Conservation (phyloP, 371 early-diverging fungal genomes). For the Rhizopus arrhizus region DNA sequence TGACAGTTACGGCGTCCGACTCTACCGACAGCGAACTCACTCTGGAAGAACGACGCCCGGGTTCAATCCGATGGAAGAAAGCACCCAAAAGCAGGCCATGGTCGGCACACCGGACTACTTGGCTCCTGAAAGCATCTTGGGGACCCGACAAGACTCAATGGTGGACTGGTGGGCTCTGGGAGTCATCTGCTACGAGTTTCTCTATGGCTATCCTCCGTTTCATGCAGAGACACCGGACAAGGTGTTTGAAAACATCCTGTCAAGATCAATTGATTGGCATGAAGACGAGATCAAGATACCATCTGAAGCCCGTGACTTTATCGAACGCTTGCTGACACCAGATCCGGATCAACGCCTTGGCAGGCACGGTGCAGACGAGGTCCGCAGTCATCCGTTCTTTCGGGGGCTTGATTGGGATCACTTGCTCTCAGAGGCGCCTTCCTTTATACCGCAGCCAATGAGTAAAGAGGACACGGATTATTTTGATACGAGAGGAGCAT, state of each 20-base stretch:
- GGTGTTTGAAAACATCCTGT: slow-evolving; percentile 86
- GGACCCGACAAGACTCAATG: slow-evolving; percentile 80
- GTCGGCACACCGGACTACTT: slow-evolving; percentile 98
- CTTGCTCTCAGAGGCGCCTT: slow-evolving; percentile 68
- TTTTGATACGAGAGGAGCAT: slow-evolving; percentile 91
- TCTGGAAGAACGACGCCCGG: slow-evolving; percentile 23
- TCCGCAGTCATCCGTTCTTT: slow-evolving; percentile 70
- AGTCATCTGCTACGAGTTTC: slow-evolving; percentile 88
- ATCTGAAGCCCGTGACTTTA: slow-evolving; percentile 84
- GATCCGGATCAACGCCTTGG: slow-evolving; percentile 81
- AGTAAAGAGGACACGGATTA: slow-evolving; percentile 88
- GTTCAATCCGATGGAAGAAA: background rate
- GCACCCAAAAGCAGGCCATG: background rate
- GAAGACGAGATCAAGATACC: slow-evolving; percentile 71
- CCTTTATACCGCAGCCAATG: slow-evolving; percentile 84
- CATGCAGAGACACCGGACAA: slow-evolving; percentile 78
- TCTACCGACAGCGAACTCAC: slow-evolving; percentile 17
- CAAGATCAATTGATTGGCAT: slow-evolving; percentile 74
- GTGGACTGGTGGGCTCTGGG: slow-evolving; percentile 96
- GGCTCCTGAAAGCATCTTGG: slow-evolving; percentile 92
- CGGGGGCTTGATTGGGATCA: slow-evolving; percentile 68
- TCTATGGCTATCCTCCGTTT: slow-evolving; percentile 87
- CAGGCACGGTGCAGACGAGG: slow-evolving; percentile 64
- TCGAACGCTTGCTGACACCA: slow-evolving; percentile 76
- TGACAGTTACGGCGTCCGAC: slow-evolving; percentile 1